Conservation (phyloP, 768 basidiomycete genomes). For the Termitomyces sp. region DNA sequence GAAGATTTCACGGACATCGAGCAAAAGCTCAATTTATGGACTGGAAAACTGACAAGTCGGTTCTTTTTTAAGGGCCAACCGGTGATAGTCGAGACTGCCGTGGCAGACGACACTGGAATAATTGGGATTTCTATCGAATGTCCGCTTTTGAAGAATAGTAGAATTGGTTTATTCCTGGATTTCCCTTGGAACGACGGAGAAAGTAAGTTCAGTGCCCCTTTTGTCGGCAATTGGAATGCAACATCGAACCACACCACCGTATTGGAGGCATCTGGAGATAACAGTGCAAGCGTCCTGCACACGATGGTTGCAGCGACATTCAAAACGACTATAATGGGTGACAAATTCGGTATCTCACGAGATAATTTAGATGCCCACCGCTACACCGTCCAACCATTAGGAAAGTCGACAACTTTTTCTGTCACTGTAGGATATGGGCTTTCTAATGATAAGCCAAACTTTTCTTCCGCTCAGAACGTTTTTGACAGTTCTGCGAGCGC, state of each 20-base stretch:
- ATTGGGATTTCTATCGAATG: conserved; percentile 37
- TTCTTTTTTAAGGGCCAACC: conserved; percentile 31
- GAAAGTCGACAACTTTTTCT: conserved; percentile 22
- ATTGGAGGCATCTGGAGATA: conserved; percentile 17
- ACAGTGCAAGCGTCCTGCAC: conserved; percentile 36
- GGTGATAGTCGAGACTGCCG: conserved; percentile 34
- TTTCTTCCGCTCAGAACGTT: conserved; percentile 21
- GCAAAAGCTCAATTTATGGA: conserved; percentile 52
- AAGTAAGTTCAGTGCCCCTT: conserved; percentile 49
- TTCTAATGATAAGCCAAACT: neutral
- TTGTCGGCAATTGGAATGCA: conserved; percentile 47
- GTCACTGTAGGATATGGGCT: conserved; percentile 26
- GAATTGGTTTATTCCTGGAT: conserved; percentile 46
- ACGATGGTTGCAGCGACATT: conserved; percentile 33
- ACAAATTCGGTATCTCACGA: conserved; percentile 31
- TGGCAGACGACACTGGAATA: conserved; percentile 31
- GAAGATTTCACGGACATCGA: conserved; percentile 25
- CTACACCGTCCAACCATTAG: conserved; percentile 35
- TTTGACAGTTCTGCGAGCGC: conserved; percentile 26
- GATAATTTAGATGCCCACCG: conserved; percentile 39
- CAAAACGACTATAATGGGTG: conserved; percentile 37
- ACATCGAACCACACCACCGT: conserved; percentile 43
- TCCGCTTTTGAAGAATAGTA: conserved; percentile 27
- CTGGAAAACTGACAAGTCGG: conserved; percentile 40
- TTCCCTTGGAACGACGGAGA: conserved; percentile 60